These are phyloP conservation scores for Fraxinus pennsylvanica DNA, from an alignment of 257 asterid species.

Conservation along the genomic window DNA sequence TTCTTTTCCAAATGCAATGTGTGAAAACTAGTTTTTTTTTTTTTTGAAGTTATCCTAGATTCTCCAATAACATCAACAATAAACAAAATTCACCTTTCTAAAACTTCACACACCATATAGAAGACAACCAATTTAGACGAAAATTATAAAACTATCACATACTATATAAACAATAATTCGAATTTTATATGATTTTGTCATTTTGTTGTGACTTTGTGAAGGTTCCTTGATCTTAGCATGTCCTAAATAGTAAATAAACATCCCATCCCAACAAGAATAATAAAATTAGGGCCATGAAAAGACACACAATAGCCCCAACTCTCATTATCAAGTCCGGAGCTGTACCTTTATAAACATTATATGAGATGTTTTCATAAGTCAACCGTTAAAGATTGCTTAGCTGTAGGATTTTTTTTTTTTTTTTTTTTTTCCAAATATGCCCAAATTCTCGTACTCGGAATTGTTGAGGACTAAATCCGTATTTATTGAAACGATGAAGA, in stretches of 20 bases:
- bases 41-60: too few relatives aligned
- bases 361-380: constrained; percentile 67
- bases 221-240: constrained; percentile 50
- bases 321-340: constrained; percentile 45
- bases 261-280: constrained; percentile 26
- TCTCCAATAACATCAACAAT: not conserved
- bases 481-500: not conserved
- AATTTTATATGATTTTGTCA: constrained; percentile 10
- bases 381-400: constrained; percentile 54
- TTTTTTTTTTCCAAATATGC: constrained; percentile 7
- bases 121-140: not conserved
- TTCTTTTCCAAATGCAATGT: too few relatives aligned
- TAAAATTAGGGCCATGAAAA: constrained; percentile 50
- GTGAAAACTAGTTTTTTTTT: too few relatives aligned
- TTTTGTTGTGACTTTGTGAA: constrained; percentile 36
- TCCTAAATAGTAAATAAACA: constrained; percentile 33
- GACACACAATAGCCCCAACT: constrained; percentile 61
- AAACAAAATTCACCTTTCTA: not conserved
- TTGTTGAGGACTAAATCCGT: not conserved
- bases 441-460: not conserved
- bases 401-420: constrained; percentile 23
- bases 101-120: not conserved
- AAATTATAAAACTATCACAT: not conserved
- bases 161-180: not conserved
- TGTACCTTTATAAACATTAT: constrained; percentile 23